A percentile compares a stretch with the other conserved stretches of the same genome.
Evolutionary conservation across 345 rosid genomes (phyloP).

Genomic region (Moringa oleifera): DNA sequence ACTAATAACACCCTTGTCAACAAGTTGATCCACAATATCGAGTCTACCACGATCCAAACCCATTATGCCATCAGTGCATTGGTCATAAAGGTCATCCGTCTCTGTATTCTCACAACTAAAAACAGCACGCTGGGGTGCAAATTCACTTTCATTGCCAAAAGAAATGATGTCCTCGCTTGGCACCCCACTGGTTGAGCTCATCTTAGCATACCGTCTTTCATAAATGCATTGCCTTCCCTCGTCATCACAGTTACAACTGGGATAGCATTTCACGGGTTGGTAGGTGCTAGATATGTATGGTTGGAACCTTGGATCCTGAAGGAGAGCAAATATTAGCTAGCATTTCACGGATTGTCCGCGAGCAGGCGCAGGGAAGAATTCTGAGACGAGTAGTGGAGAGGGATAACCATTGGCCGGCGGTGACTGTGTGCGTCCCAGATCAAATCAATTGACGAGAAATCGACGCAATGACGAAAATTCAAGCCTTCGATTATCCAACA

Average conservation of each 20-base stretch:
- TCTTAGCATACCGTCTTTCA: constrained; percentile 70
- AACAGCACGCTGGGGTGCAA: constrained; percentile 58
- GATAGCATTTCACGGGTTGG: constrained; percentile 55
- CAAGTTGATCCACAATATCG: constrained; percentile 76
- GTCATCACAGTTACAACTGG: constrained; percentile 57
- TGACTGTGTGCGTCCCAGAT: constrained; percentile 8
- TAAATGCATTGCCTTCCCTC: constrained; percentile 46
- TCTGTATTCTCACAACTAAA: constrained; percentile 72
- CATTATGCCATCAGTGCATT: constrained; percentile 81
- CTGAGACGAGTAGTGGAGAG: constrained; percentile 45
- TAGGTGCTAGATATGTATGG: constrained; percentile 57
- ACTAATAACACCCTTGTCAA: constrained; percentile 57
- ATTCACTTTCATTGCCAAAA: constrained; percentile 68
- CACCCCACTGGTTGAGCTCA: constrained; percentile 79
- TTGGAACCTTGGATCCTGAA: constrained; percentile 73
- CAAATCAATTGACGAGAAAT: constrained; percentile 13
- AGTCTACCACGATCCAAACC: constrained; percentile 73
- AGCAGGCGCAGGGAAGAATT: constrained; percentile 36
- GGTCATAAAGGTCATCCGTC: constrained; percentile 67
- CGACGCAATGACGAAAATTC: constrained; percentile 20
- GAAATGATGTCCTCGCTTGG: constrained; percentile 61
- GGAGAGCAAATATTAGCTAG: not conserved
- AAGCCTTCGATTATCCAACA: constrained; percentile 8
- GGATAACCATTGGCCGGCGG: constrained; percentile 49
- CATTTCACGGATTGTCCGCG: constrained; percentile 21